Evolutionary conservation across 768 basidiomycete species (phyloP).

Genomic region (Termitomyces sp.): DNA sequence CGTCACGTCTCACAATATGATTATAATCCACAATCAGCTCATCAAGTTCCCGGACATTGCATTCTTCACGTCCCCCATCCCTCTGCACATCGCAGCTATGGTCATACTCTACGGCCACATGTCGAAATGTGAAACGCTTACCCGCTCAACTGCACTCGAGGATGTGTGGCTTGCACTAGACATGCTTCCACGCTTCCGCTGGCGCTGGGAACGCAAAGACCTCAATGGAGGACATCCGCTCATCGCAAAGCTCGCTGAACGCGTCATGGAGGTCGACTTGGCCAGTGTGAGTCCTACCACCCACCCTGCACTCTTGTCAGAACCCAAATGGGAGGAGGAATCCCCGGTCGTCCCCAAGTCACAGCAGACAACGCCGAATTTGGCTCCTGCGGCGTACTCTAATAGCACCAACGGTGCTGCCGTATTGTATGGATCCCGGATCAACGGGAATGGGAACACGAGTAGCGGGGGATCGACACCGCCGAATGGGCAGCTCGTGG

Average conservation of each 20-base stretch:
- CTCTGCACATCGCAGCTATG: constrained; percentile 87
- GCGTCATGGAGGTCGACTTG: constrained; percentile 72
- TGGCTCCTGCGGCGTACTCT: constrained; percentile 27
- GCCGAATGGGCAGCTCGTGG: constrained; percentile 45
- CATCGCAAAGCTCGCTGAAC: constrained; percentile 76
- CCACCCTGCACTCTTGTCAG: constrained; percentile 41
- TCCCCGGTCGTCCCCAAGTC: constrained; percentile 30
- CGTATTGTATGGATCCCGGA: constrained; percentile 27
- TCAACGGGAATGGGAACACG: constrained; percentile 16
- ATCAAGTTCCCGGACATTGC: constrained; percentile 82
- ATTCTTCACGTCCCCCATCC: constrained; percentile 86
- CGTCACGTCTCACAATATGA: constrained; percentile 82
- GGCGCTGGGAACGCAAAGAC: constrained; percentile 90
- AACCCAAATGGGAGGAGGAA: constrained; percentile 52
- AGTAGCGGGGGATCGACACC: constrained; percentile 31
- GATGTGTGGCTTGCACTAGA: constrained; percentile 86
- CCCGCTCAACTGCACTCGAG: constrained; percentile 62
- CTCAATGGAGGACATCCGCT: constrained; percentile 77
- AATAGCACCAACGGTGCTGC: constrained; percentile 5
- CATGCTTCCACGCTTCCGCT: constrained; percentile 84
- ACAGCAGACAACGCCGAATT: constrained; percentile 37
- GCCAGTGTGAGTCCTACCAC: constrained; percentile 45
- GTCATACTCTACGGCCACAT: constrained; percentile 86
- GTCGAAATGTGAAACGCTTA: constrained; percentile 65
- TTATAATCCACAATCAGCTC: constrained; percentile 78